phyloP scores from a whole-genome alignment of 1,284 basidiomycete species.

The Athelia sp. region DNA sequence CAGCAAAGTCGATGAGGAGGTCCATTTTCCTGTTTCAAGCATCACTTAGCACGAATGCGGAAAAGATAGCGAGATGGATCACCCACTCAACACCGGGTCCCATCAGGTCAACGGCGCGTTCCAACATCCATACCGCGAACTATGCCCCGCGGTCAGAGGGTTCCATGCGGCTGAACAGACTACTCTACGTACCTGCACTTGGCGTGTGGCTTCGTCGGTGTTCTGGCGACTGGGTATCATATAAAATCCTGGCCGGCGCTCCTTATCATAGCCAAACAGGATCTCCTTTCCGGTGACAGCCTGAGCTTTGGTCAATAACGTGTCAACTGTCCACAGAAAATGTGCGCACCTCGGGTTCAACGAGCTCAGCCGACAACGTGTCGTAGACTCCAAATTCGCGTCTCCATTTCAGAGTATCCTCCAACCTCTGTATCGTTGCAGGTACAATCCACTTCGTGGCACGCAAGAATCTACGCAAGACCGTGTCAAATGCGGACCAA shows the following conservation, averaged over 20 bases:
- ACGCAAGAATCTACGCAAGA: constrained; percentile 49
- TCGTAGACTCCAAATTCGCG: constrained; percentile 68
- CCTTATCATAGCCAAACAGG: constrained; percentile 70
- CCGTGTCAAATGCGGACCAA: neutral
- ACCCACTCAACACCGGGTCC: constrained; percentile 72
- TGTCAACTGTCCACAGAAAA: neutral
- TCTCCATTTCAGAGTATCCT: constrained; percentile 70
- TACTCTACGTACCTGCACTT: constrained; percentile 32
- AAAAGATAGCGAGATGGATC: too few species aligned
- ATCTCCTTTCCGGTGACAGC: constrained; percentile 72
- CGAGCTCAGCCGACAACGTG: constrained; percentile 45
- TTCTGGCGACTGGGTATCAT: constrained; percentile 83
- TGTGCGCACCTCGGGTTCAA: constrained; percentile 63
- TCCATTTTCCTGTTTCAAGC: constrained; percentile 48
- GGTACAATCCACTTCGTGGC: constrained; percentile 65
- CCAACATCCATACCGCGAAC: constrained; percentile 71
- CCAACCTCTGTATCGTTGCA: constrained; percentile 55
- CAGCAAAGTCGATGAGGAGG: constrained; percentile 81
- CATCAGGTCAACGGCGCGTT: constrained; percentile 70
- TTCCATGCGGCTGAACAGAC: too few species aligned
- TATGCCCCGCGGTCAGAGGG: constrained; percentile 64
- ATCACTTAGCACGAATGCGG: too few species aligned
- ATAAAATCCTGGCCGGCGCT: constrained; percentile 68
- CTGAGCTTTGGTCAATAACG: constrained; percentile 22
- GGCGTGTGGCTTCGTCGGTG: constrained; percentile 67